phyloP scores from a whole-genome alignment of 306 rosid species.

The Medicago ruthenica region DNA sequence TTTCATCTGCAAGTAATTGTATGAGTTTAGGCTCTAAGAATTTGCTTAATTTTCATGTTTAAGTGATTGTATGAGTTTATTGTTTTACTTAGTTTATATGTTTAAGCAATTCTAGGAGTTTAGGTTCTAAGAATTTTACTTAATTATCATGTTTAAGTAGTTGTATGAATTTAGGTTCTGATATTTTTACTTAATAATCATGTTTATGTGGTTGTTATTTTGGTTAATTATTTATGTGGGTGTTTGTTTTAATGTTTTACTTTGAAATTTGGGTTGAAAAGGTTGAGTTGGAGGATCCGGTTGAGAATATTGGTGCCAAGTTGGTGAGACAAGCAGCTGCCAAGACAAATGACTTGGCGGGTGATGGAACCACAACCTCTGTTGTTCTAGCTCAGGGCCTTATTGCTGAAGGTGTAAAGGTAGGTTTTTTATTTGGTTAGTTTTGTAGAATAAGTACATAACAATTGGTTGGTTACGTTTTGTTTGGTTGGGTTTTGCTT shows the following conservation, averaged over 20 bases:
- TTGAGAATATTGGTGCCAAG: conserved; percentile 99
- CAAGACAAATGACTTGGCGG: conserved; percentile 97
- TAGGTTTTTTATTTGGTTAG: conserved; percentile 49
- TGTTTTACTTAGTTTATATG: no score
- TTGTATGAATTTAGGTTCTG: neutral
- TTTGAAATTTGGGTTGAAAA: conserved; percentile 34
- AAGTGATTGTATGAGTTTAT: neutral
- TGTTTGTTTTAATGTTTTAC: neutral
- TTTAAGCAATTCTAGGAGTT: neutral
- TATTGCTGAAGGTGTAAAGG: conserved; percentile 99
- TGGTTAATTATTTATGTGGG: neutral
- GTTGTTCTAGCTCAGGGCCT: conserved; percentile 99
- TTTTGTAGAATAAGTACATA: neutral
- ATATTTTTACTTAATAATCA: neutral
- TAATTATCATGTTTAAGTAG: neutral
- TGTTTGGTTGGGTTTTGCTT: conserved; percentile 17
- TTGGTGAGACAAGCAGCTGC: conserved; percentile 99
- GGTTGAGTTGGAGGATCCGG: conserved; percentile 99
- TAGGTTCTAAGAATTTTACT: neutral
- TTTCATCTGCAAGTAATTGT: neutral
- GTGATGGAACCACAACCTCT: conserved; percentile 98
- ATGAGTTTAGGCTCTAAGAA: neutral
- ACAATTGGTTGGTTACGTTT: conserved; percentile 1
- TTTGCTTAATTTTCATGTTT: neutral
- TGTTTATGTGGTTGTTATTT: neutral